Conservation (phyloP, 441 rosid species). For the Theobroma grandiflorum region DNA sequence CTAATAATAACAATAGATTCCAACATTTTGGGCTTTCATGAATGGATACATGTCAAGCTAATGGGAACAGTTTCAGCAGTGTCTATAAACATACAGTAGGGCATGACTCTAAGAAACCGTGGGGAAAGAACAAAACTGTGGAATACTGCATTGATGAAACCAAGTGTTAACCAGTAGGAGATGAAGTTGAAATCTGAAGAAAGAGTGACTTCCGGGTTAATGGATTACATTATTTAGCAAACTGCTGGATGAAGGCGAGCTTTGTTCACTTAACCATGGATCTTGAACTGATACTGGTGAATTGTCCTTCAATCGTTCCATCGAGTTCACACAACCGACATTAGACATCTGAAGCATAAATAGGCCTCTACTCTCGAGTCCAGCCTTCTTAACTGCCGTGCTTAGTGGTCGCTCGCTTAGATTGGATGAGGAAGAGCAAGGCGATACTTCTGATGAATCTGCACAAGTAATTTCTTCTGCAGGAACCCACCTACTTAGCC, state of each 20-base stretch:
- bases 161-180: background rate
- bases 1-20: too few relatives aligned
- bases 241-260: conserved; percentile 59
- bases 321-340: conserved; percentile 30
- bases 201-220: conserved; percentile 24
- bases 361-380: conserved; percentile 16
- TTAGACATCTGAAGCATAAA: conserved; percentile 18
- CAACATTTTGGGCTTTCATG: background rate
- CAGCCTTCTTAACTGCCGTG: conserved; percentile 22
- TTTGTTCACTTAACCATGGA: conserved; percentile 56
- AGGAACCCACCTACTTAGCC: conserved; percentile 47
- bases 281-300: conserved; percentile 54
- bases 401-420: conserved; percentile 46
- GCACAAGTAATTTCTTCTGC: conserved; percentile 32
- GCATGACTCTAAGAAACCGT: background rate
- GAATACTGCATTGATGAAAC: background rate
- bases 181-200: conserved; percentile 7
- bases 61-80: background rate
- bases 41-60: background rate
- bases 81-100: background rate
- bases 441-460: conserved; percentile 34
- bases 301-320: conserved; percentile 35
- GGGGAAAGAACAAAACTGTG: background rate
- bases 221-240: conserved; percentile 36
- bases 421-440: conserved; percentile 43